A percentile compares a stretch with the other conserved stretches of the same genome.
phyloP scores from a whole-genome alignment of 2,329 filamentous ascomycete genomes.

The Pochonia chlamydosporia region DNA sequence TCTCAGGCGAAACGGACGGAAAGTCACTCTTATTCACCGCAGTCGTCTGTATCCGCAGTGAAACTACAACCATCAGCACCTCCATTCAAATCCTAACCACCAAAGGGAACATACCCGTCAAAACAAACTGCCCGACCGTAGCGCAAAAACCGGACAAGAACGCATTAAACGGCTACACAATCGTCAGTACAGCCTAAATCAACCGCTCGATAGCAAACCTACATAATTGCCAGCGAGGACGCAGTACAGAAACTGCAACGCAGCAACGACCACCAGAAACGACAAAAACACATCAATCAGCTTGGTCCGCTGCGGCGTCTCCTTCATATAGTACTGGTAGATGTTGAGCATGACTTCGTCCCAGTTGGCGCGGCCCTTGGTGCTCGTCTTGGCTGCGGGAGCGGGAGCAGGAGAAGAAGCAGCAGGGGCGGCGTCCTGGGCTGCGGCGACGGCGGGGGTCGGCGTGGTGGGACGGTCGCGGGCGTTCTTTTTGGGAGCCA shows the following conservation, averaged over 20 bases:
- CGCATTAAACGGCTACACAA: slow-evolving; percentile 84
- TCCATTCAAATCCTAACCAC: background rate
- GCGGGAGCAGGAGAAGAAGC: background rate
- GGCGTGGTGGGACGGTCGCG: slow-evolving; percentile 20
- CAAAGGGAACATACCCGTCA: slow-evolving; percentile 61
- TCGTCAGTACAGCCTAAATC: background rate
- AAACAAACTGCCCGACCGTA: slow-evolving; percentile 94
- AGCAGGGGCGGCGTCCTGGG: background rate
- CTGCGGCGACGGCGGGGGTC: slow-evolving; percentile 2
- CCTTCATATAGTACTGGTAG: slow-evolving; percentile 70
- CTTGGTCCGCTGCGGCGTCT: slow-evolving; percentile 86
- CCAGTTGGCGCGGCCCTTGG: slow-evolving; percentile 32
- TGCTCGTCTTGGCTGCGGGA: slow-evolving; percentile 5
- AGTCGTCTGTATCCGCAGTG: slow-evolving; percentile 87
- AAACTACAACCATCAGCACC: slow-evolving; percentile 21
- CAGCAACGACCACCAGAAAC: slow-evolving; percentile 80
- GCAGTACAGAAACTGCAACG: slow-evolving; percentile 91
- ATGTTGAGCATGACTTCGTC: slow-evolving; percentile 62
- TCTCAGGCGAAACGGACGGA: slow-evolving; percentile 69
- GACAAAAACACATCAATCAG: slow-evolving; percentile 86
- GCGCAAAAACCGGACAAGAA: slow-evolving; percentile 94
- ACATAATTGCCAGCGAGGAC: slow-evolving; percentile 91
- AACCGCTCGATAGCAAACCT: slow-evolving; percentile 33
- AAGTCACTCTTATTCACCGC: slow-evolving; percentile 75
- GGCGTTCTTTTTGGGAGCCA: slow-evolving; percentile 47